Evolutionary conservation across 139 green algal genomes (phyloP), one percentile per base, ranked within the genome.

Genomic region (Zygnema circumcarinatum): DNA sequence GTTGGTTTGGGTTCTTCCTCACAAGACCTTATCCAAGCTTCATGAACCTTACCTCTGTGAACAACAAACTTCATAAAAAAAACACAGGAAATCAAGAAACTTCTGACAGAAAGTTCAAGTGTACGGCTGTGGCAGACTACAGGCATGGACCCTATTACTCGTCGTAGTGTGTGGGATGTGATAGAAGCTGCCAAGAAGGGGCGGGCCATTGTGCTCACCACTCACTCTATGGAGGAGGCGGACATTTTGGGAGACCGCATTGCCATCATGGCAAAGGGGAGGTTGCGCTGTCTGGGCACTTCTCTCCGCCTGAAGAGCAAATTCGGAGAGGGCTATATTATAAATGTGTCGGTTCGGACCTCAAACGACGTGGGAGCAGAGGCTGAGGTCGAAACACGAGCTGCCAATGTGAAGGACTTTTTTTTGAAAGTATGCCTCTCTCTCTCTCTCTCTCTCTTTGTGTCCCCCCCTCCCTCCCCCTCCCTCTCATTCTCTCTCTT

Each of bases 101-200:
- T n/a, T n/a, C n/a, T n/a, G n/a, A n/a, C n/a, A n/a, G n/a, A n/a
- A n/a, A n/a, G n/a, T n/a, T n/a, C n/a, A n/a, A n/a, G n/a, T n/a
- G n/a, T n/a, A n/a, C n/a, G n/a, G n/a, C n/a, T n/a, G n/a, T n/a
- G n/a, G n/a, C 86, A 81, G 83, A 99, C 96, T 25, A 98, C 87
- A 2, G 87, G 95, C 31, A 96, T 98, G 95, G 96, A 98, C 89
- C 95, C 96, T 41, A 96, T 97, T 85, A 93, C 90, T 38, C 90
- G 96, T 2, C 81, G 87, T n/a, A 56, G 85, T 38, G 83, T 90
- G 36, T 91, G 87, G 87, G 83, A 86, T 67, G 84, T 90, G 29
- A 67, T 91, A 1, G 83, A 91, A 38, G 3, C 16, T 22, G 54
- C 67, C 41, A 91, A 91, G 81, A 2, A 2, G 2, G 81, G 68